Conservation (phyloP, 805 yeast species). For the Zygosaccharomyces lentus region DNA sequence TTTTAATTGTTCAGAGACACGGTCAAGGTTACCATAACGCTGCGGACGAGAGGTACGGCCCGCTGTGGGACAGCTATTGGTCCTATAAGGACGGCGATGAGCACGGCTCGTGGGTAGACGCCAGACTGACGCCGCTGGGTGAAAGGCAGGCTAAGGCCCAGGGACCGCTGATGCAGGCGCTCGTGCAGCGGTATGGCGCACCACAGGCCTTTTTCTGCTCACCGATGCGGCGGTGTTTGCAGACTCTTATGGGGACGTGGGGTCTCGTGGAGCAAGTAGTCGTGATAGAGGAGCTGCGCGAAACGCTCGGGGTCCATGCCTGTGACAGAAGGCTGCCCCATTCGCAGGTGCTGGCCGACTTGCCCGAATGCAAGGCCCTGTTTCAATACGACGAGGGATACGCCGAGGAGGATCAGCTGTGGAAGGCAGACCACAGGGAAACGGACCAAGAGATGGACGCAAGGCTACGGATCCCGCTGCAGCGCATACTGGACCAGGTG, state of each 20-base stretch:
- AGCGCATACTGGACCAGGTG: background rate
- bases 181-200: slow-evolving; percentile 43
- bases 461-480: background rate
- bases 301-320: slow-evolving; percentile 54
- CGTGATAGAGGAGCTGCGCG: slow-evolving; percentile 49
- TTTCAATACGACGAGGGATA: slow-evolving; percentile 44
- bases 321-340: slow-evolving; percentile 51
- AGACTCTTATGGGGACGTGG: slow-evolving; percentile 48
- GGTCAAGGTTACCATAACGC: slow-evolving; percentile 68
- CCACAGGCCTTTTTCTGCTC: slow-evolving; percentile 55
- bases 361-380: slow-evolving; percentile 15
- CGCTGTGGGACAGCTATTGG: slow-evolving; percentile 58
- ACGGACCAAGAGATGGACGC: slow-evolving; percentile 44
- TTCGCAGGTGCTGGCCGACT: slow-evolving; percentile 17
- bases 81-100: slow-evolving; percentile 51
- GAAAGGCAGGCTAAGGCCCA: slow-evolving; percentile 37
- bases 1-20: slow-evolving; percentile 40
- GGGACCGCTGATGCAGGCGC: background rate
- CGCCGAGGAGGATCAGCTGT: slow-evolving; percentile 48
- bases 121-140: slow-evolving; percentile 54
- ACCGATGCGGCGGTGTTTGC: slow-evolving; percentile 61
- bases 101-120: slow-evolving; percentile 46
- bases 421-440: slow-evolving; percentile 46
- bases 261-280: slow-evolving; percentile 44
- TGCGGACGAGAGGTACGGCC: slow-evolving; percentile 52